Percentiles rank a stretch among this genome's conserved stretches.
These are phyloP conservation scores for Linum lewisii DNA, from an alignment of 345 rosid species.

Conservation along the genomic window DNA sequence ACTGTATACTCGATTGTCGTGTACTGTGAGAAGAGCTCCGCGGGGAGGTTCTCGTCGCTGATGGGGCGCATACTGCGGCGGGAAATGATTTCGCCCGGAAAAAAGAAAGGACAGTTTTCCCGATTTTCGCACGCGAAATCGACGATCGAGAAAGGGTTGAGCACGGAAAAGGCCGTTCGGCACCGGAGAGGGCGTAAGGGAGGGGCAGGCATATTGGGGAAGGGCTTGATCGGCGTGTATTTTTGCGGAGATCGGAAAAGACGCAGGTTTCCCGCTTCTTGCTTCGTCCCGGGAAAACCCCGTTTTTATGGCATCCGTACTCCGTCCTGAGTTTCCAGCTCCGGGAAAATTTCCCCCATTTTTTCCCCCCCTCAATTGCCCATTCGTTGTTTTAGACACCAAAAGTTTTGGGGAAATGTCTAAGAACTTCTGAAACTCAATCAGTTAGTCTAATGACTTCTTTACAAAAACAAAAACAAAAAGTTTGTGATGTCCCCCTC, in stretches of 20 bases:
- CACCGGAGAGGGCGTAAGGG: slow-evolving; percentile 89
- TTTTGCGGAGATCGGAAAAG: slow-evolving; percentile 68
- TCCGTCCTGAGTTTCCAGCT: slow-evolving; percentile 67
- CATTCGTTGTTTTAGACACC: too few species aligned
- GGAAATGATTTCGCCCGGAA: slow-evolving; percentile 83
- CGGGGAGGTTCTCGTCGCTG: slow-evolving; percentile 72
- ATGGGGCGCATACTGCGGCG: slow-evolving; percentile 63
- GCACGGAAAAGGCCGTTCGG: slow-evolving; percentile 73
- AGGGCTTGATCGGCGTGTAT: slow-evolving; percentile 70
- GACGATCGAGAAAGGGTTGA: slow-evolving; percentile 70
- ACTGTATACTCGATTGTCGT: slow-evolving; percentile 78
- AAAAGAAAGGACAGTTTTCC: slow-evolving; percentile 97
- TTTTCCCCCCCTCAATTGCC: slow-evolving; percentile 3
- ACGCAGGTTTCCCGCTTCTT: slow-evolving; percentile 58
- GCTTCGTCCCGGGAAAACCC: slow-evolving; percentile 66
- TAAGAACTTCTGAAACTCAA: too few species aligned
- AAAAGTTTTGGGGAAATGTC: too few species aligned
- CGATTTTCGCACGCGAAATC: slow-evolving; percentile 72
- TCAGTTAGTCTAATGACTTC: too few species aligned
- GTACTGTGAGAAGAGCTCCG: slow-evolving; percentile 80
- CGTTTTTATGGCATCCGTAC: slow-evolving; percentile 85
- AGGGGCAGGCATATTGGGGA: slow-evolving; percentile 51
- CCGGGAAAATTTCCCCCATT: slow-evolving; percentile 64
- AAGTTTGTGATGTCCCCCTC: too few species aligned
- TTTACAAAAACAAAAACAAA: too few species aligned